These are phyloP conservation scores for Vitis amurensis DNA, from an alignment of 164 flowering plant species.

Conservation along the genomic window DNA sequence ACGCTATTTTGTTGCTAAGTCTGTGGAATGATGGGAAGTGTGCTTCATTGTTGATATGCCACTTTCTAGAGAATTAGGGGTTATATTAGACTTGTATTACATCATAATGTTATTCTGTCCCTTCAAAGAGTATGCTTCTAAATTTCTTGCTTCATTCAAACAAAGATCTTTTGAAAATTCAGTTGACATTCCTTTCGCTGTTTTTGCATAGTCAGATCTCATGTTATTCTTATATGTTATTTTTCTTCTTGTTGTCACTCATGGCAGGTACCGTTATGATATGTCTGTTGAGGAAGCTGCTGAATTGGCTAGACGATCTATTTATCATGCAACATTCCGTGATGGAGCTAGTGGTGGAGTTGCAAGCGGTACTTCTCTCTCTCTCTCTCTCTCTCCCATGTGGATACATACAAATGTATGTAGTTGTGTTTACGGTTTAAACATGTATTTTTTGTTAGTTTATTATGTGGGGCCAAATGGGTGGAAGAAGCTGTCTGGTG, in stretches of 20 bases:
- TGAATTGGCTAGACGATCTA: conserved; percentile 78
- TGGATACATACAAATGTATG: neutral
- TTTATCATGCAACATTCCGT: conserved; percentile 94
- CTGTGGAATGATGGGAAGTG: too few species aligned
- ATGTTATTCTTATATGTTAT: too few species aligned
- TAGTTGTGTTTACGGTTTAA: neutral
- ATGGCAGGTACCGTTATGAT: conserved; percentile 61
- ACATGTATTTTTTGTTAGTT: conserved; percentile 39
- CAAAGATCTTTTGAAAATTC: neutral
- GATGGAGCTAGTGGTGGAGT: conserved; percentile 99
- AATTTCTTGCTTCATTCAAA: neutral
- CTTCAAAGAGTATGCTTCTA: too few species aligned
- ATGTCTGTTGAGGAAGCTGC: conserved; percentile 89
- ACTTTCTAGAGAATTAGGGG: too few species aligned
- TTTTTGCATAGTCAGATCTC: too few species aligned
- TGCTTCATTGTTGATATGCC: too few species aligned
- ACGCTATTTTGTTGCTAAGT: too few species aligned
- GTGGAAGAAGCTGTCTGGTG: conserved; percentile 92
- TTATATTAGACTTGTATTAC: too few species aligned
- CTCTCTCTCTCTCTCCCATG: neutral
- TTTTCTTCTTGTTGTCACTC: neutral
- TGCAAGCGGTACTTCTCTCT: conserved; percentile 59
- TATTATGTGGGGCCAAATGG: conserved; percentile 65
- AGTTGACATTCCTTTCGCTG: neutral
- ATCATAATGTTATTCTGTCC: too few species aligned